phyloP scores from a whole-genome alignment of 208 protist species.

The Naegleria gruberi region DNA sequence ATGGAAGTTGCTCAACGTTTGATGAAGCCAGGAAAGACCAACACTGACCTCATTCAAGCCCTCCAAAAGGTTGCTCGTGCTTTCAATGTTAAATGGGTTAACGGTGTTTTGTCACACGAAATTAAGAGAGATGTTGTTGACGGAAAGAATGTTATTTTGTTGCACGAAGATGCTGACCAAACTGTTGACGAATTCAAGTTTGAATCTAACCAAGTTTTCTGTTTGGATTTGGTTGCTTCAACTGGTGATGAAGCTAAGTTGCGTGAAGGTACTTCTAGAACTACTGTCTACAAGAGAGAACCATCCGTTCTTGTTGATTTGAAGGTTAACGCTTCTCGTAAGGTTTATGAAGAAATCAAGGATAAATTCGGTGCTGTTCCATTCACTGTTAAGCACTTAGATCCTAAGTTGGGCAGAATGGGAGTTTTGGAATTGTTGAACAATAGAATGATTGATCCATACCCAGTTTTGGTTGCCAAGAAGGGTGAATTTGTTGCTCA shows the following conservation, averaged over 20 bases:
- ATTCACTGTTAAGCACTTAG: conserved; percentile 81
- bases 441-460: conserved; percentile 86
- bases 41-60: conserved; percentile 81
- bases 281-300: conserved; percentile 88
- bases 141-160: conserved; percentile 86
- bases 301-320: conserved; percentile 86
- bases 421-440: conserved; percentile 89
- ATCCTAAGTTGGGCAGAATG: conserved; percentile 82
- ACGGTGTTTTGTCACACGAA: conserved; percentile 95
- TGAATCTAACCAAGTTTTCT: conserved; percentile 49
- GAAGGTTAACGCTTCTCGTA: conserved; percentile 92
- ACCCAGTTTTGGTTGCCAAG: conserved; percentile 89
- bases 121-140: conserved; percentile 95
- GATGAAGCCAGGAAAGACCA: conserved; percentile 67
- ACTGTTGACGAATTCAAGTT: conserved; percentile 75
- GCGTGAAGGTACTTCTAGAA: conserved; percentile 41
- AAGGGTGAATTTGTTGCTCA: conserved; percentile 45
- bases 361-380: conserved; percentile 83
- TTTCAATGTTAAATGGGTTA: conserved; percentile 80
- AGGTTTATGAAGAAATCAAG: conserved; percentile 87
- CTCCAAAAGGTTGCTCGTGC: conserved; percentile 86
- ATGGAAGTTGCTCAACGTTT: conserved; percentile 76
- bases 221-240: conserved; percentile 37
- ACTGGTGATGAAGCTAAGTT: conserved; percentile 57
- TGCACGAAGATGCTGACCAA: conserved; percentile 73